Base-by-base conservation (phyloP, 257 asterid species). In the Craterostigma plantagineum region DNA sequence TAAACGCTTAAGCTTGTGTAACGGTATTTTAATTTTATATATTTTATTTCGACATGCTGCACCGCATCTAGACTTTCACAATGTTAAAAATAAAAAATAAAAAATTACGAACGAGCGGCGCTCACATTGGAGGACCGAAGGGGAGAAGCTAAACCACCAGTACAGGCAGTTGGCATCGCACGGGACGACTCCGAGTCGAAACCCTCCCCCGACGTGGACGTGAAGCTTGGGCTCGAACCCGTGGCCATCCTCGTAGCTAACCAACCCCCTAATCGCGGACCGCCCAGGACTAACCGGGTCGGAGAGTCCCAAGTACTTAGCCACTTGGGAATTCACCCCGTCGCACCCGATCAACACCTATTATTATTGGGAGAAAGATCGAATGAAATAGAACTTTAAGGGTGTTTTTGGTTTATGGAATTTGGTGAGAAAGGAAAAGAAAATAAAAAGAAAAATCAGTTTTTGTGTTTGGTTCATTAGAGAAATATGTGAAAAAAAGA, bases 291-390 rank as follows among this genome's bases (percentile, higher is more conserved):
- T 13, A n/a, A 42, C 16, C 2, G 46, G 46, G 2, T 42, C 16
- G 4, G 10, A 13, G 4, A 42, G 17, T 4, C 46, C 46, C 3
- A 42, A 13, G 11, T 13, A 15, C 18, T 69, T 65, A 0, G 77
- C 76, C 56, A 69, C 77, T 14, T 50, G 42, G 3, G 81, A 72
- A 44, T 72, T 65, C 13, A 72, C 63, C 40, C 81, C 81, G 46
- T 72, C 81, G 23, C 66, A 54, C 42, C 77, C 81, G 38, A 72
- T 65, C 53, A 68, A 45, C 16, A 65, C 74, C 81, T 41, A 48
- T 17, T 30, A 18, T 34, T 11, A 10, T 33, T 9, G 4, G 2
- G 18, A n/a, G 36, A 27, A 11, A 45, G 30, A 2, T 5, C 13
- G 15, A 3, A 42, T 4, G 45, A 7, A 3, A 41, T 41, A 5